These are phyloP conservation scores for Saturnispora sanitii DNA, from an alignment of 805 yeast genomes.

Conservation along the genomic window DNA sequence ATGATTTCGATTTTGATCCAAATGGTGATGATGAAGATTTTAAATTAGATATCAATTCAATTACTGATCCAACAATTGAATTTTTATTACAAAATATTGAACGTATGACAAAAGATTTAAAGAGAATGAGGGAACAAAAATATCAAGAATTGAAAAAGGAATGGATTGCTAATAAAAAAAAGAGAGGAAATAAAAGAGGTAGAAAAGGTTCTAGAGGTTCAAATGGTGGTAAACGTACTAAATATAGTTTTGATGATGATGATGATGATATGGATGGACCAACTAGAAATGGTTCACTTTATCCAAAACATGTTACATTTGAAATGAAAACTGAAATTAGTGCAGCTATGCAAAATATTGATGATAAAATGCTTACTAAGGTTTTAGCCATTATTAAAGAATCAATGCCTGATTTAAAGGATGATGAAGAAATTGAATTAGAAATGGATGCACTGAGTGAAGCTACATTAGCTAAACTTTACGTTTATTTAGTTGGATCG, in stretches of 20 bases:
- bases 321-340: constrained; percentile 94
- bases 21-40: constrained; percentile 37
- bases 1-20: constrained; percentile 26
- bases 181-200: constrained; percentile 19
- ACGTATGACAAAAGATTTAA: constrained; percentile 78
- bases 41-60: constrained; percentile 50
- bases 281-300: constrained; percentile 16
- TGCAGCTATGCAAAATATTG: constrained; percentile 66
- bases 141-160: constrained; percentile 57
- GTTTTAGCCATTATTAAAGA: constrained; percentile 81
- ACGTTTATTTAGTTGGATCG: constrained; percentile 63
- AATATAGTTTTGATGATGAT: constrained; percentile 38
- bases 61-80: constrained; percentile 83
- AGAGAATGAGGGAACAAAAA: constrained; percentile 70
- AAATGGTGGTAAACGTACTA: constrained; percentile 27
- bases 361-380: constrained; percentile 73
- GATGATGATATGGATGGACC: constrained; percentile 28
- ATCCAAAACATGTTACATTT: constrained; percentile 54
- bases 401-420: constrained; percentile 53
- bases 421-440: constrained; percentile 89
- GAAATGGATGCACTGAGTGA: constrained; percentile 92
- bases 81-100: constrained; percentile 79
- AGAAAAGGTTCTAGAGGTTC: constrained; percentile 4
- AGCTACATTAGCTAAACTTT: constrained; percentile 69
- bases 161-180: constrained; percentile 36